Conservation (phyloP, 768 basidiomycete species). For the Pulveroboletus sp. region DNA sequence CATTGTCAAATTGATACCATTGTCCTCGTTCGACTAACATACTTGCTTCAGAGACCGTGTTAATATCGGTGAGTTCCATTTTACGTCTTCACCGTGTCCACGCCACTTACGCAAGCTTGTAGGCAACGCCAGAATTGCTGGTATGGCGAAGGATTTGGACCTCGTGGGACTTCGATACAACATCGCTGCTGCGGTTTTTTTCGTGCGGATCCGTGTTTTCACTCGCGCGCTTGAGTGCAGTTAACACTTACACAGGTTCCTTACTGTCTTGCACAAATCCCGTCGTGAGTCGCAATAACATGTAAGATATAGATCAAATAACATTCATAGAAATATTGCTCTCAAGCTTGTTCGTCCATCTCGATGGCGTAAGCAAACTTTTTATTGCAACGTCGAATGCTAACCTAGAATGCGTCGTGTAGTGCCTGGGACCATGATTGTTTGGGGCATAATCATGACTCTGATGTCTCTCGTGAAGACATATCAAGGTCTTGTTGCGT, state of each 20-base stretch:
- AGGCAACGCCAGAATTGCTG: constrained; percentile 46
- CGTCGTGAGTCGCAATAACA: constrained; percentile 30
- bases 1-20: not conserved
- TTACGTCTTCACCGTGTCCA: not conserved
- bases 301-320: not conserved
- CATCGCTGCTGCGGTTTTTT: constrained; percentile 38
- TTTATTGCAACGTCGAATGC: not conserved
- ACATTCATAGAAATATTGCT: constrained; percentile 30
- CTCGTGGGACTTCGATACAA: constrained; percentile 37
- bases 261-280: constrained; percentile 38
- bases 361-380: constrained; percentile 26
- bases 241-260: constrained; percentile 23
- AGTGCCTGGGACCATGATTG: constrained; percentile 38
- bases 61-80: constrained; percentile 38
- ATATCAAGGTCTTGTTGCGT: constrained; percentile 29
- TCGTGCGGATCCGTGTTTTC: constrained; percentile 18
- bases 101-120: constrained; percentile 3
- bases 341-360: constrained; percentile 35
- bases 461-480: constrained; percentile 37
- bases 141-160: constrained; percentile 39
- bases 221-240: not conserved
- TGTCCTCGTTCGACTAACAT: not conserved
- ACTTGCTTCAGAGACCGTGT: constrained; percentile 37
- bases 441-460: constrained; percentile 37
- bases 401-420: constrained; percentile 10